Evolutionary conservation across 202 grass and related monocot species (phyloP).

Genomic region (Musa balbisiana): DNA sequence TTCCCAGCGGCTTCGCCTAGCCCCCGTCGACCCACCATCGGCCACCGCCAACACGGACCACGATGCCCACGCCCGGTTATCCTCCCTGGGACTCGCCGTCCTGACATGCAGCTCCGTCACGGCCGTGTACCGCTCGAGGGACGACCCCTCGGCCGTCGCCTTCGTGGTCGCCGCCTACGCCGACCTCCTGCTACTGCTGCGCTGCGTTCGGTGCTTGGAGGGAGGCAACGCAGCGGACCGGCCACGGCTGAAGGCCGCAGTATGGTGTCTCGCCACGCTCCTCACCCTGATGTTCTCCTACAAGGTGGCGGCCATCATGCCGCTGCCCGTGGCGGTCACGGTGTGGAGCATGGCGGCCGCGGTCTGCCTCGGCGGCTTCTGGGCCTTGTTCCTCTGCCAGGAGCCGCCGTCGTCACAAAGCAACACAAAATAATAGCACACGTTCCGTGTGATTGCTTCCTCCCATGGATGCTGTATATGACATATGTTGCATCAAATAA

Average conservation of each 20-base stretch:
- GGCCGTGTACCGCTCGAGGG: not conserved
- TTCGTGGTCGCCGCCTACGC: not conserved
- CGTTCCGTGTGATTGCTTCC: too few relatives aligned
- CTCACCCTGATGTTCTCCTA: conserved; percentile 10
- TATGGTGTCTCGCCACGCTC: conserved; percentile 21
- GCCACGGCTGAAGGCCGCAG: not conserved
- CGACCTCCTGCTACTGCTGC: not conserved
- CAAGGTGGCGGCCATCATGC: conserved; percentile 10
- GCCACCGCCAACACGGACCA: not conserved
- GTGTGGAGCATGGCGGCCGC: not conserved
- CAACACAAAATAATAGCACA: not conserved
- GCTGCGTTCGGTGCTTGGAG: not conserved
- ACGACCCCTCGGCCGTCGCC: not conserved
- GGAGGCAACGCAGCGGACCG: not conserved
- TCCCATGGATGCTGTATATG: too few relatives aligned
- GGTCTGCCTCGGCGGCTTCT: conserved; percentile 14
- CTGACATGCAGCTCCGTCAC: not conserved
- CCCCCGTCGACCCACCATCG: too few relatives aligned
- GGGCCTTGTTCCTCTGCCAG: conserved; percentile 8
- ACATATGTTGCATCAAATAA: too few relatives aligned
- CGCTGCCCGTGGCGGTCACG: conserved; percentile 3
- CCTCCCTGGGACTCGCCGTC: not conserved
- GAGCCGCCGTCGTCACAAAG: not conserved
- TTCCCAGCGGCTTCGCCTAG: too few relatives aligned
- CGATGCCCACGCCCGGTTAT: not conserved